Evolutionary conservation across 1,139 yeast genomes (phyloP).

Genomic region (Ogataea hybrid): DNA sequence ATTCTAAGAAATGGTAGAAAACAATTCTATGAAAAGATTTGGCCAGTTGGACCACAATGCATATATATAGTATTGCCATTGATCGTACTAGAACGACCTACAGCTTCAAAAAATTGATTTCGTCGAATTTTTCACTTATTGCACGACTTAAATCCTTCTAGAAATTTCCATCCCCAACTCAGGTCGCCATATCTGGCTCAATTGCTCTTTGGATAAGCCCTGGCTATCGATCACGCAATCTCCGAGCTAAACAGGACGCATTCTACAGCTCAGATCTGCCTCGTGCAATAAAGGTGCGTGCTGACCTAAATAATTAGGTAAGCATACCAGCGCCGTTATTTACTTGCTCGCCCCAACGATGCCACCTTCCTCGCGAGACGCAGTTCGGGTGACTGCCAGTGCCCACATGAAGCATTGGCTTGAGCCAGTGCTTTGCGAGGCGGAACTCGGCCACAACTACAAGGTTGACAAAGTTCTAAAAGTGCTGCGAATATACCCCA

Average conservation of each 20-base stretch:
- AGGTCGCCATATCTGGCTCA: neutral
- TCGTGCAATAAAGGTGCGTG: neutral
- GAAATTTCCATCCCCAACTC: conserved; percentile 12
- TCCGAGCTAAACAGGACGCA: neutral
- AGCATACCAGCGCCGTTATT: neutral
- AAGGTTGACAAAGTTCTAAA: conserved; percentile 7
- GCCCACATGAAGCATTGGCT: conserved; percentile 4
- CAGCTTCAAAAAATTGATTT: conserved; percentile 8
- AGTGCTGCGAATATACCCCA: conserved; percentile 9
- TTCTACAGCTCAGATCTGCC: neutral
- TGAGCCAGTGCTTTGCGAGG: conserved; percentile 5
- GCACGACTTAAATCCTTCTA: conserved; percentile 18
- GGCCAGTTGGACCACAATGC: conserved; percentile 2
- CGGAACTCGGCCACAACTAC: conserved; percentile 2
- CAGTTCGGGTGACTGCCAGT: neutral
- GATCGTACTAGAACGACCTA: conserved; percentile 9
- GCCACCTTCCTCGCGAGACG: conserved; percentile 6
- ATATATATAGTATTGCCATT: conserved; percentile 7
- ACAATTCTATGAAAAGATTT: conserved; percentile 11
- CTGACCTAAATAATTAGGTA: conserved; percentile 4
- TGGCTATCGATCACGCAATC: neutral
- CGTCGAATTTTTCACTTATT: conserved; percentile 16
- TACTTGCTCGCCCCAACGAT: neutral
- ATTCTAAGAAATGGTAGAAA: conserved; percentile 79
- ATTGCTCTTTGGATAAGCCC: neutral